Percentiles rank a stretch among this genome's conserved stretches.
Conservation (phyloP, 208 protist genomes). For the Leishmania aethiopica region DNA sequence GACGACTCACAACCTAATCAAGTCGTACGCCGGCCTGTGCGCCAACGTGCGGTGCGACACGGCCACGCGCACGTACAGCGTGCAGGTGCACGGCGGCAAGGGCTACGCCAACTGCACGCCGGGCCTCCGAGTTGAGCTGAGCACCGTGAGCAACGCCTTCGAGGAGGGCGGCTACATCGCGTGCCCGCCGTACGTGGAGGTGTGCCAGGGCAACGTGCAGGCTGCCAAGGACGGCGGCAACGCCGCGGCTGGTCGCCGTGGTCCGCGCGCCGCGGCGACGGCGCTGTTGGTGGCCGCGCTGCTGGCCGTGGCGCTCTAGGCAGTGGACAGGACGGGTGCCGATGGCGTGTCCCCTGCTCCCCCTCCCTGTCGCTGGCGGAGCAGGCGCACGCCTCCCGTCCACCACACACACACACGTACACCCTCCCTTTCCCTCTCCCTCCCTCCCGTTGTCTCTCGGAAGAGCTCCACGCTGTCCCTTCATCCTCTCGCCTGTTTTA, state of each 20-base stretch:
- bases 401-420: too few species aligned
- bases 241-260: neutral
- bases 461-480: too few species aligned
- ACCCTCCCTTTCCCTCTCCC: too few species aligned
- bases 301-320: neutral
- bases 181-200: too few species aligned
- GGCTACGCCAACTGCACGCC: constrained; percentile 2
- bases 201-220: constrained; percentile 1
- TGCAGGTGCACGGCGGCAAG: constrained; percentile 5
- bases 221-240: neutral
- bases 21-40: constrained; percentile 1
- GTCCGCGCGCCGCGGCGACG: neutral
- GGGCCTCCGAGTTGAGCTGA: neutral
- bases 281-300: neutral
- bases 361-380: too few species aligned
- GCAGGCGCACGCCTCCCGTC: too few species aligned
- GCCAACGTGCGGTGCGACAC: constrained; percentile 6
- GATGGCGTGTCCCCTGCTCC: neutral
- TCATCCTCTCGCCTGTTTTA: neutral
- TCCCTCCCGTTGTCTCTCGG: too few species aligned
- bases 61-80: constrained; percentile 1
- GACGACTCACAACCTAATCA: neutral
- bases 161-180: neutral
- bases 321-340: neutral
- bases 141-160: constrained; percentile 1